Conservation (phyloP, 768 basidiomycete genomes). For the Russula virescens region DNA sequence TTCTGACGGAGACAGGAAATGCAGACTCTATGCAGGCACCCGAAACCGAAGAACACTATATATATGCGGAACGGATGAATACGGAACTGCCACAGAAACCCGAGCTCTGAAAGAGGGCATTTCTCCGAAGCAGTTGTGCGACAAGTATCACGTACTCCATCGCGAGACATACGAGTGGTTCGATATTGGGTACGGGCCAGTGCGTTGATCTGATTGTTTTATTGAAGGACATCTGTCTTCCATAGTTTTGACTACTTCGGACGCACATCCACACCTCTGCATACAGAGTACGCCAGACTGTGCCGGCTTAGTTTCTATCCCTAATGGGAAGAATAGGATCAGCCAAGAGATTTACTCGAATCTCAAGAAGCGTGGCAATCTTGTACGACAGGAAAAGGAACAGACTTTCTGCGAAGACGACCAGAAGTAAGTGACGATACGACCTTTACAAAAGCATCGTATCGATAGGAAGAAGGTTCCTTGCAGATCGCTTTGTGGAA, state of each 20-base stretch:
- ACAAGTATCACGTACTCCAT: conserved; percentile 86
- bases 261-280: conserved; percentile 83
- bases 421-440: conserved; percentile 49
- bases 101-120: conserved; percentile 88
- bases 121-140: conserved; percentile 74
- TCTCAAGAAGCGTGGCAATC: conserved; percentile 66
- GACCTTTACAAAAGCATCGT: conserved; percentile 11
- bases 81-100: conserved; percentile 99
- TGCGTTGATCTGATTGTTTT: neutral
- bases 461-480: conserved; percentile 49
- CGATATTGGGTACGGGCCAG: conserved; percentile 75
- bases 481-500: conserved; percentile 97
- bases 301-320: neutral
- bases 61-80: conserved; percentile 98
- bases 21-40: conserved; percentile 40
- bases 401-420: conserved; percentile 96
- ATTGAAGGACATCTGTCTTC: neutral
- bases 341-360: conserved; percentile 86
- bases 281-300: conserved; percentile 66
- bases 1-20: conserved; percentile 3
- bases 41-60: conserved; percentile 88
- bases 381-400: conserved; percentile 80
- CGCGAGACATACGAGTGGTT: conserved; percentile 97
- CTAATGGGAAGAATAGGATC: conserved; percentile 49
- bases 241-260: conserved; percentile 92